Percentiles rank a stretch among this genome's conserved stretches.
Evolutionary conservation across 2,329 filamentous ascomycete species (phyloP).

Genomic region (Aspergillus fumigatus): DNA sequence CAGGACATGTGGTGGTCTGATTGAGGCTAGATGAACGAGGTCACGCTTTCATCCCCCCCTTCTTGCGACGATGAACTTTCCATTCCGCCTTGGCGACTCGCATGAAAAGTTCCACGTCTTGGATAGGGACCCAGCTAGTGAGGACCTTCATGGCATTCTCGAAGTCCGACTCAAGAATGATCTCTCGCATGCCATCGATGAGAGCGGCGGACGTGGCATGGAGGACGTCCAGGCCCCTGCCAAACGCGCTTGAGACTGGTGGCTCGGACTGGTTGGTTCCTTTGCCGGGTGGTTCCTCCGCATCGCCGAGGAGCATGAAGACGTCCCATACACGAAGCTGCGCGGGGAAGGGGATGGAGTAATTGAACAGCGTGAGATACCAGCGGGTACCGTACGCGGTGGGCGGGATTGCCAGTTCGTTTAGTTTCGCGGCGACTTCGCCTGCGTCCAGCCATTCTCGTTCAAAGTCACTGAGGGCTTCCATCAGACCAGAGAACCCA

Average conservation of each 20-base stretch:
- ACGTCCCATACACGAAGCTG: constrained; percentile 97
- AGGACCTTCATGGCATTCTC: constrained; percentile 97
- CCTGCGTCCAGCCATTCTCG: constrained; percentile 72
- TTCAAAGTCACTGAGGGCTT: constrained; percentile 79
- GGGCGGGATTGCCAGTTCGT: constrained; percentile 72
- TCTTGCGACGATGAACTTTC: constrained; percentile 60
- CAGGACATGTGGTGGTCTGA: background rate
- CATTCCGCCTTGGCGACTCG: constrained; percentile 82
- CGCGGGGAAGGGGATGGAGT: constrained; percentile 88
- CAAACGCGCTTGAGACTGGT: constrained; percentile 39
- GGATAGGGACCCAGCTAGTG: constrained; percentile 88
- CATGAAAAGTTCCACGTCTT: constrained; percentile 92
- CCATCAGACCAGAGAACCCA: constrained; percentile 83
- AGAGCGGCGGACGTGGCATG: constrained; percentile 87
- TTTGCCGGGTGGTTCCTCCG: constrained; percentile 41
- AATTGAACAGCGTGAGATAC: constrained; percentile 97
- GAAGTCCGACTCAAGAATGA: constrained; percentile 88
- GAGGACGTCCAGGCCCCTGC: constrained; percentile 73
- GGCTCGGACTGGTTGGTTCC: constrained; percentile 22
- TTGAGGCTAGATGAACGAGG: background rate
- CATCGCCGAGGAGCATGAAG: constrained; percentile 87
- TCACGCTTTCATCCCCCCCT: constrained; percentile 15
- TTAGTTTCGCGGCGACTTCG: constrained; percentile 73
- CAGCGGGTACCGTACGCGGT: constrained; percentile 95
- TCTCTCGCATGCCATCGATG: constrained; percentile 83